Evolutionary conservation across 164 flowering plant species (phyloP), one percentile per base, ranked within the genome.

Genomic region (Saururus chinensis): DNA sequence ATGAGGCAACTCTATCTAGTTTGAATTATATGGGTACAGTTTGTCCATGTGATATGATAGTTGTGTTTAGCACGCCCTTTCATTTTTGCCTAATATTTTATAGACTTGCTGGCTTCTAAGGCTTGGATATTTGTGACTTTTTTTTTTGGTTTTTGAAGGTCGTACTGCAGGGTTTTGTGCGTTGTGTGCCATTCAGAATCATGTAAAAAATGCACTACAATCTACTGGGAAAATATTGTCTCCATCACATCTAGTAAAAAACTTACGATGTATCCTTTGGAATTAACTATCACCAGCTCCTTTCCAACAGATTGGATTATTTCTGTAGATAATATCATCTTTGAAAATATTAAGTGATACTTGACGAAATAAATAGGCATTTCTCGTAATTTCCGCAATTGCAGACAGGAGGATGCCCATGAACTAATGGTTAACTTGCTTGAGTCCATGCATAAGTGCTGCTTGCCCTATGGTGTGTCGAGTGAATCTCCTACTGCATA

Each of bases 381-480:
- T 80, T 91, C 96, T 48, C 76, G 95, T 25, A 89, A 70, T 68
- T 95, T 95, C 59, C 77, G 97, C 57, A 84, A 79, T 84, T 76
- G 92, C 19, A 84, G 99, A 64, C 99, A 95, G 70, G 97, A 95
- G 76, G 99, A 95, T 79, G 99, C 99, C 14, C 97, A 95, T 72
- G 99, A 95, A 57, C 91, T 91, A 74, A 91, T 95, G 99, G 91
- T 95, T 24, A 84, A 86, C 77, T 75, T 95, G 73, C 76, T 95
- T 59, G 97, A 95, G 65, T 85, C 96, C 42, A 95, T 95, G 99
- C 99, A 95, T 64, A 91, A 82, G 65, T 95, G 99, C 66, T 95
- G 97, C 82, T 74, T 95, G 59, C 97, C 99, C 40, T 82, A 84
- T 52, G 97, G 99, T 37, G 91, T 91, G 59, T 90, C 92, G 13